phyloP scores from a whole-genome alignment of 2,329 filamentous ascomycete species.

The Phaeosphaeriaceae sp. region DNA sequence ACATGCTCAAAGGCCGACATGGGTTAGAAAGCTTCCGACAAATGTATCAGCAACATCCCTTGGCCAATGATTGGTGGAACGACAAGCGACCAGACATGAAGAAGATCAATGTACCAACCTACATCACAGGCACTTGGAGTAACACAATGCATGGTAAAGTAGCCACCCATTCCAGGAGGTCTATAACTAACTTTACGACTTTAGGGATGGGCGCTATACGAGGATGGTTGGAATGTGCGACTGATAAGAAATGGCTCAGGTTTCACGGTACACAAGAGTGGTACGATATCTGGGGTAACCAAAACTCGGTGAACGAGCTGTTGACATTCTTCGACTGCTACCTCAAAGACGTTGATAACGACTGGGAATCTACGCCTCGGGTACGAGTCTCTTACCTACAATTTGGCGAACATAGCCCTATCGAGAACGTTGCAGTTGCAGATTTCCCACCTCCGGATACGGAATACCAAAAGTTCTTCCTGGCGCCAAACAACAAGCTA shows the following conservation, averaged over 20 bases:
- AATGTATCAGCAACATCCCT: constrained; percentile 15
- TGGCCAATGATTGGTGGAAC: constrained; percentile 21
- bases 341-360: constrained; percentile 54
- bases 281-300: constrained; percentile 20
- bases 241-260: constrained; percentile 25
- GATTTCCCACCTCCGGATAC: constrained; percentile 25
- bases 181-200: background rate
- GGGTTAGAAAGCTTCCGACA: constrained; percentile 13
- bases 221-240: constrained; percentile 11
- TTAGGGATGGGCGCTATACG: constrained; percentile 26
- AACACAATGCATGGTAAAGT: background rate
- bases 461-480: constrained; percentile 18
- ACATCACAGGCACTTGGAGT: constrained; percentile 11
- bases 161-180: background rate
- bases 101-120: constrained; percentile 22
- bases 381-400: constrained; percentile 52
- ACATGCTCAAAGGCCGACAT: constrained; percentile 30
- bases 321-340: constrained; percentile 56
- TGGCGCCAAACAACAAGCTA: constrained; percentile 4
- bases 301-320: constrained; percentile 18
- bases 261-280: constrained; percentile 21
- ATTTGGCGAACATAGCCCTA: constrained; percentile 17
- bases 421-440: constrained; percentile 18
- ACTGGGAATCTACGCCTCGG: constrained; percentile 56
- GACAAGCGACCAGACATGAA: constrained; percentile 16